Percentiles rank a stretch among this genome's conserved stretches.
Evolutionary conservation across 2,329 filamentous ascomycete species (phyloP).

Genomic region (Corniculantispora saksenae): DNA sequence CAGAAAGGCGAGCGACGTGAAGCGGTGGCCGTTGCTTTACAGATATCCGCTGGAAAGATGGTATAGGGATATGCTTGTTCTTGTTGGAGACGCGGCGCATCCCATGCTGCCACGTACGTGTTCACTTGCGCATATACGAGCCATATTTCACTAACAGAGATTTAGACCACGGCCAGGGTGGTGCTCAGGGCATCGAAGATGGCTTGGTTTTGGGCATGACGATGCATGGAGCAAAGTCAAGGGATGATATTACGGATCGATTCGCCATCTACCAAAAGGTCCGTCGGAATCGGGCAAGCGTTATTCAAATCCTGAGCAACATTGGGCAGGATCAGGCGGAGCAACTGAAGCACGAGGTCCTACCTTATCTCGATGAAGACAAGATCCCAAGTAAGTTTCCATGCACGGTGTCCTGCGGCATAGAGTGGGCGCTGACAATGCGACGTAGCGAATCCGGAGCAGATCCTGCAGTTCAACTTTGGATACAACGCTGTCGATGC

Average conservation of each 20-base stretch:
- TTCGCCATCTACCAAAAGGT: conserved; percentile 29
- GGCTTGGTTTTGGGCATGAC: conserved; percentile 34
- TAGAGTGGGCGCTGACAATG: background rate
- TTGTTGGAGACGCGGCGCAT: conserved; percentile 41
- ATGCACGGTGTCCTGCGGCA: too few relatives aligned
- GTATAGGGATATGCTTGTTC: conserved; percentile 32
- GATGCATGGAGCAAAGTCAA: conserved; percentile 26
- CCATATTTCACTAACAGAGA: background rate
- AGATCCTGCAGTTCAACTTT: conserved; percentile 23
- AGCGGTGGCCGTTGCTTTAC: conserved; percentile 38
- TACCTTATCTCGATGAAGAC: conserved; percentile 30
- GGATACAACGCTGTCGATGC: conserved; percentile 26
- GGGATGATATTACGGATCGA: conserved; percentile 26
- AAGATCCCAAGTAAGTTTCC: conserved; percentile 32
- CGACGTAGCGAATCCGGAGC: background rate
- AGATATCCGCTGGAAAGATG: conserved; percentile 35
- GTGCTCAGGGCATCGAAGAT: conserved; percentile 39
- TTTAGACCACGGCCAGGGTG: conserved; percentile 41
- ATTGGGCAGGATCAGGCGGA: conserved; percentile 35
- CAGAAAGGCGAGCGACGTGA: conserved; percentile 37
- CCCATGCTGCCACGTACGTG: conserved; percentile 40
- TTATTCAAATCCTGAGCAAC: conserved; percentile 42
- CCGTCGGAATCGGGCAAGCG: conserved; percentile 32
- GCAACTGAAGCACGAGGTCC: conserved; percentile 31
- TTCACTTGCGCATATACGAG: background rate